phyloP scores from a whole-genome alignment of 2,329 filamentous ascomycete species.

The Fusarium tricinctum region DNA sequence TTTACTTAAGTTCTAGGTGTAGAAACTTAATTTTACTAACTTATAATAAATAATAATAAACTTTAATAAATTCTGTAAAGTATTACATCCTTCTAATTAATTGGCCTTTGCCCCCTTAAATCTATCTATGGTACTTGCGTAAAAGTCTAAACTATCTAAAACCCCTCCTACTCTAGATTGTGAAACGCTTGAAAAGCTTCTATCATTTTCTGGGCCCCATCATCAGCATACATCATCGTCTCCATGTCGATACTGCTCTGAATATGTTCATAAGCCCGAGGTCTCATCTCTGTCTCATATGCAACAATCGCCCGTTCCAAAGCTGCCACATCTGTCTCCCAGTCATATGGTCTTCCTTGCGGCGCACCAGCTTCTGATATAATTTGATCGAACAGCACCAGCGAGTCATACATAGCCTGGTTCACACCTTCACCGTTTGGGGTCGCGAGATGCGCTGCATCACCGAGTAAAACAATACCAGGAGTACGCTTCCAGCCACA shows the following conservation, averaged over 20 bases:
- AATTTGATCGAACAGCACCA: background rate
- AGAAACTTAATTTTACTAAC: too few species aligned
- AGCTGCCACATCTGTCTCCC: background rate
- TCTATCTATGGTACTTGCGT: too few species aligned
- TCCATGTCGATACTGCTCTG: constrained; percentile 21
- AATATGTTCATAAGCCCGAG: constrained; percentile 2
- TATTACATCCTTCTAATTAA: background rate
- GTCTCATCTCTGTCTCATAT: constrained; percentile 10
- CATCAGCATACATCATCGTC: constrained; percentile 4
- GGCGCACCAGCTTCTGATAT: background rate
- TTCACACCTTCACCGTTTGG: constrained; percentile 17
- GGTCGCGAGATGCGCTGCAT: constrained; percentile 9
- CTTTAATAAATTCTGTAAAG: too few species aligned
- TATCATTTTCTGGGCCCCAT: constrained; percentile 12
- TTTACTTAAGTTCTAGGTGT: too few species aligned
- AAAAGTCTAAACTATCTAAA: too few species aligned
- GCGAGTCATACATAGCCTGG: constrained; percentile 15
- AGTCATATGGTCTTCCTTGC: background rate
- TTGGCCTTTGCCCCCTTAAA: too few species aligned
- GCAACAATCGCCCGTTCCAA: background rate
- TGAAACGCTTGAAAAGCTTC: background rate
- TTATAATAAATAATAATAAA: too few species aligned
- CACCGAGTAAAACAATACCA: background rate
- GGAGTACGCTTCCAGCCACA: background rate
- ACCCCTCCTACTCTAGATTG: too few species aligned